phyloP scores from a whole-genome alignment of 2,329 filamentous ascomycete genomes.

The Penicillium sclerotiorum region DNA sequence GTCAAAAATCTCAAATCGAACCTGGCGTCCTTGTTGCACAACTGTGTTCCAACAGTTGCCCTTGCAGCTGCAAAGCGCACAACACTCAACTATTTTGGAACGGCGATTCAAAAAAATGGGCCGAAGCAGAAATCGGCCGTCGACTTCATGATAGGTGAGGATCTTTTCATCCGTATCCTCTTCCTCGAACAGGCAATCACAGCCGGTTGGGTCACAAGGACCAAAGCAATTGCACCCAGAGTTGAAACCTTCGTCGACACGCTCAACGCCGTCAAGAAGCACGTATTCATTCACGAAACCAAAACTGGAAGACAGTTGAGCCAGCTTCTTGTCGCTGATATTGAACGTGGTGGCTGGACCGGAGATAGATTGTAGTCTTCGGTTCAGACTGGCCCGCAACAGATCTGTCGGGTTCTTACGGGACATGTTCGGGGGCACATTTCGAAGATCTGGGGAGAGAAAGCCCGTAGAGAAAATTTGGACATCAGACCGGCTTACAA shows the following conservation, averaged over 20 bases:
- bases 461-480: no score
- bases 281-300: slow-evolving; percentile 44
- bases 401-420: not conserved
- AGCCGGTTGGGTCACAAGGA: slow-evolving; percentile 29
- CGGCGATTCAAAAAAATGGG: slow-evolving; percentile 35
- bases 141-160: slow-evolving; percentile 31
- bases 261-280: slow-evolving; percentile 34
- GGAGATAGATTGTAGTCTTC: slow-evolving; percentile 13
- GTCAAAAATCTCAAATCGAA: slow-evolving; percentile 47
- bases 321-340: slow-evolving; percentile 19
- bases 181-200: slow-evolving; percentile 36
- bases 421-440: not conserved
- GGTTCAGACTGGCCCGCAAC: not conserved
- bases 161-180: slow-evolving; percentile 32
- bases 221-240: slow-evolving; percentile 36
- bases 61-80: slow-evolving; percentile 38
- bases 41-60: slow-evolving; percentile 45
- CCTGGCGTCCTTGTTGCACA: slow-evolving; percentile 42
- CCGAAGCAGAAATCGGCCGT: slow-evolving; percentile 28
- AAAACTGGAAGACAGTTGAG: slow-evolving; percentile 36
- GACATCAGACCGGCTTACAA: no score
- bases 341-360: slow-evolving; percentile 27
- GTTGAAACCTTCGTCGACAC: slow-evolving; percentile 32
- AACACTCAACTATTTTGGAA: slow-evolving; percentile 48
- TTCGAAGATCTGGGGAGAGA: not conserved